Base-by-base conservation (phyloP, 2,329 filamentous ascomycete genomes). In the Aureobasidium melanogenum region DNA sequence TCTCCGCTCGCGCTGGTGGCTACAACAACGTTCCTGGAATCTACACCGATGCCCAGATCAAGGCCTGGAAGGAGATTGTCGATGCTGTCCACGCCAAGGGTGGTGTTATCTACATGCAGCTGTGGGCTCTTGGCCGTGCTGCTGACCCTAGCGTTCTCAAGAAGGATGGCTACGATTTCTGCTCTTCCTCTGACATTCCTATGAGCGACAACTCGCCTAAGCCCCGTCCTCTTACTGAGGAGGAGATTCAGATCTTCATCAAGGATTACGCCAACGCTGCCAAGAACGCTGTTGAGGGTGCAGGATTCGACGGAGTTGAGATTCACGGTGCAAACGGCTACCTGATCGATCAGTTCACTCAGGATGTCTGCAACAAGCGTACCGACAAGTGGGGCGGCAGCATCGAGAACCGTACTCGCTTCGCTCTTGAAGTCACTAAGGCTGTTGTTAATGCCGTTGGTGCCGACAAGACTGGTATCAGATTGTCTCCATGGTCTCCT, bases 31-130 rank as follows among this genome's bases (percentile, higher is more conserved):
- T 80, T 1, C 84, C 86, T 0, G 84, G 83, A 28, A 82, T 86
- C 67, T 86, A 77, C 67, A 80, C 70, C 22, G 71, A 77, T 0
- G 77, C 76, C n/a, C 84, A 87, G 63, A 76, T 86, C 44, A 76
- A 75, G 1, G 80, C 75, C 0, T 89, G 86, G 86, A 82, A 79
- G 64, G 72, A 77, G 15, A 74, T 88, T 44, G 84, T 82, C 2
- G 79, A 84, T 28, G 82, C 80, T 0, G 84, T 89, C 0, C 87
- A 89, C 69, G 76, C 75, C 24, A 85, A 85, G 66, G 82, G 82
- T 5, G 80, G 77, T 19, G 83, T 77, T 68, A 84, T 88, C 56
- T 87, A 78, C 72, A 70, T 79, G 1, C 87, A 89, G 68, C 75
- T 89, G 0, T 88, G 84, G 78, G 80, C 79, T 0, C 74, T 84